phyloP scores from a whole-genome alignment of 805 yeast genomes.

The Brettanomyces bruxellensis region DNA sequence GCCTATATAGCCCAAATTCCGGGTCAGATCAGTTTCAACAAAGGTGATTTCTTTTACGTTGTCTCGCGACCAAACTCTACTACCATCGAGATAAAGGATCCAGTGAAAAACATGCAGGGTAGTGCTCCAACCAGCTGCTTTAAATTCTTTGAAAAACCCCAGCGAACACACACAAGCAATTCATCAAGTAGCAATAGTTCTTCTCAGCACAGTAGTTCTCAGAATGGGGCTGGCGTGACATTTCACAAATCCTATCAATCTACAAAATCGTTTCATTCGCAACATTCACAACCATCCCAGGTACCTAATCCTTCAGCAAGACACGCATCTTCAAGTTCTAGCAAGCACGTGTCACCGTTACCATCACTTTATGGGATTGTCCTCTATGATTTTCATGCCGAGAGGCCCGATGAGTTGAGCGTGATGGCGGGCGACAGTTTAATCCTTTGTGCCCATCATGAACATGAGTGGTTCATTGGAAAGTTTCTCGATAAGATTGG shows the following conservation, averaged over 20 bases:
- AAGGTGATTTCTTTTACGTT: constrained; percentile 88
- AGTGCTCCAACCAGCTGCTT: constrained; percentile 83
- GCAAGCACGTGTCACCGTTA: constrained; percentile 3
- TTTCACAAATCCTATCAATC: neutral
- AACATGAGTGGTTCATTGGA: constrained; percentile 96
- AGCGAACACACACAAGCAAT: constrained; percentile 26
- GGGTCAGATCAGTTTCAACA: constrained; percentile 67
- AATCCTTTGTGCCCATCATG: constrained; percentile 92
- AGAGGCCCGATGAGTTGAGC: constrained; percentile 74
- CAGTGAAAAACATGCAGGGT: constrained; percentile 67
- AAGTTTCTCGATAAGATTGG: constrained; percentile 92
- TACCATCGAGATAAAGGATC: constrained; percentile 81
- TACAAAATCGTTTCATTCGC: neutral
- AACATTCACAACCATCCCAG: neutral
- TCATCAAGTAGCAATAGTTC: neutral
- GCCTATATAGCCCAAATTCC: constrained; percentile 73
- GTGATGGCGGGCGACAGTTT: constrained; percentile 81
- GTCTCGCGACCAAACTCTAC: constrained; percentile 36
- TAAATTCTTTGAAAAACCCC: constrained; percentile 62
- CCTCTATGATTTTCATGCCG: constrained; percentile 80
- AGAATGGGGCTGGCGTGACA: neutral
- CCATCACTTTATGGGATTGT: constrained; percentile 68
- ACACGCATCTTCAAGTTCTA: neutral
- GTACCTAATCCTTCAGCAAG: neutral
- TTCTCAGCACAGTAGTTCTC: neutral